Percentiles rank a stretch among this genome's conserved stretches.
These are phyloP conservation scores for Rhododendron kiyosumense DNA, from an alignment of 148 eudicot species.

Conservation along the genomic window DNA sequence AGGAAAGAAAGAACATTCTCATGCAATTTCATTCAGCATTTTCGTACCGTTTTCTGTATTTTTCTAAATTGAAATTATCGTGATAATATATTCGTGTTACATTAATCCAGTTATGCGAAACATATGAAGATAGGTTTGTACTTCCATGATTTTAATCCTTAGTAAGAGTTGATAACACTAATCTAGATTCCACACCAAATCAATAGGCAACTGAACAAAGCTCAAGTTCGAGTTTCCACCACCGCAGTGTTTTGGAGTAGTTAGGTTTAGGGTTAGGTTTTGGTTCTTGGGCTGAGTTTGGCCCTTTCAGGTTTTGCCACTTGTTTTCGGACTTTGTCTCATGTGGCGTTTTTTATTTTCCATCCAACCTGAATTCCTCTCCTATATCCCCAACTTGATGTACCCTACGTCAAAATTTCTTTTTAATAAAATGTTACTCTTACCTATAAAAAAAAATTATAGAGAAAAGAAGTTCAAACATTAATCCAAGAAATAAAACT, in stretches of 20 bases:
- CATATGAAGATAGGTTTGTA: background rate
- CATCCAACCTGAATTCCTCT: too few relatives aligned
- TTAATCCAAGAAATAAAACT: background rate
- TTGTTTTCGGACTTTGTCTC: too few relatives aligned
- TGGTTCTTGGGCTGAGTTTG: too few relatives aligned
- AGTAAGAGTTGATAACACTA: background rate
- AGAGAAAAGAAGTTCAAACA: background rate
- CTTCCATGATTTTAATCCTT: background rate
- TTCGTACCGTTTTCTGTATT: background rate
- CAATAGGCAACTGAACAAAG: background rate
- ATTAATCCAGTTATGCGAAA: background rate
- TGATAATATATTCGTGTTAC: background rate
- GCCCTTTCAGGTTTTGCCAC: too few relatives aligned
- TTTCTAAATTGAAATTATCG: background rate
- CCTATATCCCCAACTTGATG: too few relatives aligned
- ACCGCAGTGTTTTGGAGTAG: background rate
- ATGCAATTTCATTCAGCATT: background rate
- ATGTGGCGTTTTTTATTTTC: too few relatives aligned
- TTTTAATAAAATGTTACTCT: too few relatives aligned
- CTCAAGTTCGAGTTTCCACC: background rate
- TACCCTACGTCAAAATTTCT: too few relatives aligned
- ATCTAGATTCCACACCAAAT: background rate
- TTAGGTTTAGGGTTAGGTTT: too few relatives aligned
- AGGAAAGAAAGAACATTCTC: background rate
- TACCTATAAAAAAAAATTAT: background rate